These are phyloP conservation scores for Hamamelis virginiana DNA, from an alignment of 164 flowering plant species.

Conservation along the genomic window DNA sequence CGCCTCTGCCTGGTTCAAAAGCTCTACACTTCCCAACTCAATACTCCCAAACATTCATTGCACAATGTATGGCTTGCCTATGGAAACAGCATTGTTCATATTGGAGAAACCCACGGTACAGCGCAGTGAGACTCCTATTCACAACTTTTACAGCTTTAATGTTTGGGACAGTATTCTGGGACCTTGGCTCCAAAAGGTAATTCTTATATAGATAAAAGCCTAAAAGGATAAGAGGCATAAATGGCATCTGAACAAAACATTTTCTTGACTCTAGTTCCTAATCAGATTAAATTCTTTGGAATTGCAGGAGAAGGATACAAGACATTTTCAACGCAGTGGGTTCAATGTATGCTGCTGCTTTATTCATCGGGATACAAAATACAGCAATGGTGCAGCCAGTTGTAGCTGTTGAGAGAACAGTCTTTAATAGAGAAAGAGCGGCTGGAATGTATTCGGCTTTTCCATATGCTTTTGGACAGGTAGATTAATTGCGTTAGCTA, in stretches of 20 bases:
- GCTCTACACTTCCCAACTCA: slow-evolving; percentile 38
- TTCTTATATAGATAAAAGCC: no score
- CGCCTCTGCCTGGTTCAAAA: slow-evolving; percentile 34
- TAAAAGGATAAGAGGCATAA: background rate
- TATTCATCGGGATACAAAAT: slow-evolving; percentile 43
- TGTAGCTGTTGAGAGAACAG: slow-evolving; percentile 49
- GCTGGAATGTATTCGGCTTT: slow-evolving; percentile 58
- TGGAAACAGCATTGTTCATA: slow-evolving; percentile 51
- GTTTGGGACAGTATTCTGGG: slow-evolving; percentile 47
- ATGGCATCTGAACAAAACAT: background rate
- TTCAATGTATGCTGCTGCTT: slow-evolving; percentile 51
- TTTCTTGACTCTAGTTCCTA: background rate
- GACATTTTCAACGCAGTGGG: slow-evolving; percentile 52
- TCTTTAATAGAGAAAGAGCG: slow-evolving; percentile 52
- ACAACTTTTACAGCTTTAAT: slow-evolving; percentile 37
- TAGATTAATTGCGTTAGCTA: background rate
- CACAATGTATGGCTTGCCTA: slow-evolving; percentile 41
- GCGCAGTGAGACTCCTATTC: slow-evolving; percentile 42
- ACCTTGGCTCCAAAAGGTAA: slow-evolving; percentile 39
- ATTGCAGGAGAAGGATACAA: slow-evolving; percentile 27
- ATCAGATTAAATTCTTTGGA: background rate
- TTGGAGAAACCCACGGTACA: slow-evolving; percentile 46
- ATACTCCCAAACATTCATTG: slow-evolving; percentile 39
- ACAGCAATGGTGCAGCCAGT: slow-evolving; percentile 42
- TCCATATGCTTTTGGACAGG: slow-evolving; percentile 46